Evolutionary conservation across 2,329 filamentous ascomycete genomes (phyloP).

Genomic region (Sarocladiaceae sp.): DNA sequence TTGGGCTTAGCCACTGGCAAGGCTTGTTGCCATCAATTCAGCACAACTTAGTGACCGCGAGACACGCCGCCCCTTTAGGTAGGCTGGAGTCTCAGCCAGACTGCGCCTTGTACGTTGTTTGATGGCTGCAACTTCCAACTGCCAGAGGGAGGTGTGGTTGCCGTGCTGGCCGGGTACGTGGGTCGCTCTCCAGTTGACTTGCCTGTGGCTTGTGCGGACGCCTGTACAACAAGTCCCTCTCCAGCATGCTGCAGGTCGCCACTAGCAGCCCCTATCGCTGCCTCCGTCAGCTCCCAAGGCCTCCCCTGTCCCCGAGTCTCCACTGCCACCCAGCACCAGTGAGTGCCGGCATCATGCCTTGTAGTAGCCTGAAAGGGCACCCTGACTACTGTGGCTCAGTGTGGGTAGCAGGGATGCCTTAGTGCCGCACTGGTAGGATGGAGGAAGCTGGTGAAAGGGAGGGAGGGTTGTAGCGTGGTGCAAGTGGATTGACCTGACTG

Average conservation of each 20-base stretch:
- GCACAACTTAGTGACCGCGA: too few relatives aligned
- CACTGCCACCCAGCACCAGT: too few relatives aligned
- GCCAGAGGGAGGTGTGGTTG: too few relatives aligned
- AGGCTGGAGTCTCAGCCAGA: too few relatives aligned
- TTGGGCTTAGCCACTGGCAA: too few relatives aligned
- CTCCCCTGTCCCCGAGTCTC: neutral
- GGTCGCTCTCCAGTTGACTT: neutral
- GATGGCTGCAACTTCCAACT: too few relatives aligned
- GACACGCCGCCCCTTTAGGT: too few relatives aligned
- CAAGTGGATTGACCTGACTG: neutral
- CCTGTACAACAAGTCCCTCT: neutral
- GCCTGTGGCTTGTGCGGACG: neutral
- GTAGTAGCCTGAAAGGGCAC: too few relatives aligned
- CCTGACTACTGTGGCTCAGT: neutral
- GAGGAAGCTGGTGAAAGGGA: neutral
- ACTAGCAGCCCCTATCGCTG: neutral
- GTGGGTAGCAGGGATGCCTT: conserved; percentile 3
- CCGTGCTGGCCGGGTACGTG: neutral
- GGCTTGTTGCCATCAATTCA: too few relatives aligned
- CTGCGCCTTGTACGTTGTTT: too few relatives aligned
- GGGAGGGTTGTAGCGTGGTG: neutral
- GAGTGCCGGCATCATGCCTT: conserved; percentile 4
- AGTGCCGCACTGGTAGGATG: too few relatives aligned
- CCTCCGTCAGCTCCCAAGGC: neutral
- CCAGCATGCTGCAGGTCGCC: neutral